These are phyloP conservation scores for Neophaeococcomyces mojaviensis DNA, from an alignment of 2,329 filamentous ascomycete genomes.

Conservation along the genomic window DNA sequence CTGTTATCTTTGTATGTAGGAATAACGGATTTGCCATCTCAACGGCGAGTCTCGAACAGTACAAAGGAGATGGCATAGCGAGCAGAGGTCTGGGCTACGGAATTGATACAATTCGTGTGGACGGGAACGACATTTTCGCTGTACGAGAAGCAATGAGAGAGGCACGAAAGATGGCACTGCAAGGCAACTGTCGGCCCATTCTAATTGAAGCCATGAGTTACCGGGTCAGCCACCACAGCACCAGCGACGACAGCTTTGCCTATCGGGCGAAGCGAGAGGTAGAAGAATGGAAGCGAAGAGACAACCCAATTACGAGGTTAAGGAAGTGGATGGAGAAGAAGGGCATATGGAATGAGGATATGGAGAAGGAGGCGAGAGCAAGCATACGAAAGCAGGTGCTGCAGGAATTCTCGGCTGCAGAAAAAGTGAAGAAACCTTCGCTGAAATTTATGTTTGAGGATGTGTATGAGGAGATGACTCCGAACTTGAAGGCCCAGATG, in stretches of 20 bases:
- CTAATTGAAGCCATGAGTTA: constrained; percentile 96
- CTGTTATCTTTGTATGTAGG: constrained; percentile 80
- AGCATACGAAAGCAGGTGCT: constrained; percentile 66
- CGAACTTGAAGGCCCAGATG: constrained; percentile 70
- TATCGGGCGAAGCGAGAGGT: constrained; percentile 91
- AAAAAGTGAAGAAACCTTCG: constrained; percentile 49
- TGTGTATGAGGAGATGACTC: constrained; percentile 80
- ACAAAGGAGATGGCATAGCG: constrained; percentile 84
- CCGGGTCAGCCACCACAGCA: constrained; percentile 95
- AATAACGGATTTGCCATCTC: constrained; percentile 92
- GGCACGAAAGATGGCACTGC: constrained; percentile 69
- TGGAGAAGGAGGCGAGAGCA: constrained; percentile 66
- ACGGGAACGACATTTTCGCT: constrained; percentile 91
- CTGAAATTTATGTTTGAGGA: constrained; percentile 63
- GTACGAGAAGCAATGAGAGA: constrained; percentile 71
- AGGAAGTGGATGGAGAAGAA: constrained; percentile 85
- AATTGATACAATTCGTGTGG: constrained; percentile 86
- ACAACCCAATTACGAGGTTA: constrained; percentile 78
- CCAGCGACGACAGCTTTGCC: constrained; percentile 91
- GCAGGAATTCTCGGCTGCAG: constrained; percentile 69
- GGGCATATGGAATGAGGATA: constrained; percentile 74
- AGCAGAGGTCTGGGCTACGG: constrained; percentile 81
- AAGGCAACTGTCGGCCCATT: constrained; percentile 72
- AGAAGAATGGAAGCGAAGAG: constrained; percentile 83
- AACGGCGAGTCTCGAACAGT: constrained; percentile 83